phyloP scores from a whole-genome alignment of 2,329 filamentous ascomycete species.

The Periconia sp. region DNA sequence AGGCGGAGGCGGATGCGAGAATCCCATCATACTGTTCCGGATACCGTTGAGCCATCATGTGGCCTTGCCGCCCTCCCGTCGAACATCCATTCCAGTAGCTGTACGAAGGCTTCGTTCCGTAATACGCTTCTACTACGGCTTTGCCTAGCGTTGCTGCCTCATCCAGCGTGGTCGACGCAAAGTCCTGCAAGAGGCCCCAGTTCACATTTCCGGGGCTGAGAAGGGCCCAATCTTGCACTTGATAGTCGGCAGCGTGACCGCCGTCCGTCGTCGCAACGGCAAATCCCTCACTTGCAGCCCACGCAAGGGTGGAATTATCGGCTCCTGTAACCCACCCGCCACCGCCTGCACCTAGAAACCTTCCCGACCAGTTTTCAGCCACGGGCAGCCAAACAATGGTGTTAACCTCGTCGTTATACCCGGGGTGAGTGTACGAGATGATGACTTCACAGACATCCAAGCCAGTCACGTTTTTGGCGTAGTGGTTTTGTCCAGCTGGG shows the following conservation, averaged over 20 bases:
- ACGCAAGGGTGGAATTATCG: slow-evolving; percentile 1
- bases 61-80: slow-evolving; percentile 34
- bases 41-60: slow-evolving; percentile 33
- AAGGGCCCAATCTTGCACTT: slow-evolving; percentile 16
- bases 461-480: not conserved
- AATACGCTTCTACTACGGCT: slow-evolving; percentile 20
- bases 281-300: slow-evolving; percentile 19
- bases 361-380: slow-evolving; percentile 14
- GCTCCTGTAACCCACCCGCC: slow-evolving; percentile 25
- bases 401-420: slow-evolving; percentile 36
- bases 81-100: slow-evolving; percentile 39
- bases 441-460: slow-evolving; percentile 42
- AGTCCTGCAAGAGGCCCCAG: slow-evolving; percentile 31
- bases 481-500: not conserved
- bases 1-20: slow-evolving; percentile 27
- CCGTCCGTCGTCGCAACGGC: slow-evolving; percentile 20
- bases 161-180: slow-evolving; percentile 35
- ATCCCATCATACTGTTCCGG: slow-evolving; percentile 35
- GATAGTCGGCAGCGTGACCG: slow-evolving; percentile 6
- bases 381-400: slow-evolving; percentile 38
- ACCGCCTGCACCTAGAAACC: slow-evolving; percentile 19
- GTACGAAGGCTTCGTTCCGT: slow-evolving; percentile 24
- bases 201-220: slow-evolving; percentile 26
- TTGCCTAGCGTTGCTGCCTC: slow-evolving; percentile 19
- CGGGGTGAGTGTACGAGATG: slow-evolving; percentile 43